A percentile compares a stretch with the other conserved stretches of the same genome.
phyloP scores from a whole-genome alignment of 768 basidiomycete genomes.

The Multifurca ochricompacta region DNA sequence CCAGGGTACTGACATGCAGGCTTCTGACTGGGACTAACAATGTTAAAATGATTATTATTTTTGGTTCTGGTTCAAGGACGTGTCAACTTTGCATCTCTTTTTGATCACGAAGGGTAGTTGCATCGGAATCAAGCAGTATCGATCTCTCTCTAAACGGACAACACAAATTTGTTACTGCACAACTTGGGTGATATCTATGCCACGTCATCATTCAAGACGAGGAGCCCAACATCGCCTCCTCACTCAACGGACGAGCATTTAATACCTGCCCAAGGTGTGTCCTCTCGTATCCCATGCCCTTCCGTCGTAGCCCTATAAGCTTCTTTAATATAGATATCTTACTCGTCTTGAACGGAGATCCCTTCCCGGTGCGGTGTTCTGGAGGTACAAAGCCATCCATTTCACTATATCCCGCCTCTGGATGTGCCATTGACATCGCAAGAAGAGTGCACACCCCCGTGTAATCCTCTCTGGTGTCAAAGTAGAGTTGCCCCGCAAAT shows the following conservation, averaged over 20 bases:
- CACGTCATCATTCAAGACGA: too few species aligned
- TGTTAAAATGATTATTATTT: too few species aligned
- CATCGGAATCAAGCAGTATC: too few species aligned
- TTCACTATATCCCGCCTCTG: not conserved
- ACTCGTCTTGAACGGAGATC: not conserved
- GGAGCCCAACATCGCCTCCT: too few species aligned
- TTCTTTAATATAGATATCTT: not conserved
- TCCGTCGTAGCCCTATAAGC: not conserved
- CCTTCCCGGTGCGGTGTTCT: not conserved
- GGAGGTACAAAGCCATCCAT: not conserved
- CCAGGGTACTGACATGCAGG: too few species aligned
- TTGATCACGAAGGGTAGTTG: too few species aligned
- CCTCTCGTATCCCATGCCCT: not conserved
- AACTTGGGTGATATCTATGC: too few species aligned
- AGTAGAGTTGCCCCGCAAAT: slow-evolving; percentile 9
- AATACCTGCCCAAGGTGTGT: not conserved
- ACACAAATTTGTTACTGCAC: too few species aligned
- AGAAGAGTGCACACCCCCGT: slow-evolving; percentile 1
- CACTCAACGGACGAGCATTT: not conserved
- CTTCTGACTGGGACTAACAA: too few species aligned
- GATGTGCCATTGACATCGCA: not conserved
- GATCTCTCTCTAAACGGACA: too few species aligned
- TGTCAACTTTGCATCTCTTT: too few species aligned
- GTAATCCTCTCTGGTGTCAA: slow-evolving; percentile 3
- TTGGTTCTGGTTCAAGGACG: too few species aligned